Conservation (phyloP, 1,284 basidiomycete species). For the Acaromyces ingoldii region DNA sequence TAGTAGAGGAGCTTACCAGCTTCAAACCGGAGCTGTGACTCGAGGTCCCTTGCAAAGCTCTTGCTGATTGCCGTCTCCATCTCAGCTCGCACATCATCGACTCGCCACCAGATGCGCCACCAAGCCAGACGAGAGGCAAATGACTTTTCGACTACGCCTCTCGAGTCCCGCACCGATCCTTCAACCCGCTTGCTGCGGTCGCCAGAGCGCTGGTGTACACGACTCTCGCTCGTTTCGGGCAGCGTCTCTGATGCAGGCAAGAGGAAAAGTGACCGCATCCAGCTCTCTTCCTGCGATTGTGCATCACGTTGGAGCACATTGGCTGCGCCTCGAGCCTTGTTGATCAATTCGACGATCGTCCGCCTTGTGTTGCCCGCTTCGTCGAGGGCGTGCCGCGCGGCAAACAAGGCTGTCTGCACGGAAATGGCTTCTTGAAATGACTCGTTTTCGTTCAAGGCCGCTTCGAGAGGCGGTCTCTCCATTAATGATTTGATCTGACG, state of each 20-base stretch:
- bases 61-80: slow-evolving; percentile 26
- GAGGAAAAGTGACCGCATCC: background rate
- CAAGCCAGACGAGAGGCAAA: slow-evolving; percentile 32
- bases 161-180: slow-evolving; percentile 10
- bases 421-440: background rate
- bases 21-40: slow-evolving; percentile 14
- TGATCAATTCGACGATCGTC: background rate
- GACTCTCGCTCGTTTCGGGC: background rate
- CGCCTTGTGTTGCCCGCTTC: background rate
- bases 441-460: background rate
- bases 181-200: slow-evolving; percentile 3
- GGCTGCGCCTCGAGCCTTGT: slow-evolving; percentile 1
- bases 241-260: background rate
- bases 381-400: background rate
- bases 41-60: slow-evolving; percentile 31
- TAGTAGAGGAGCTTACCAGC: slow-evolving; percentile 6
- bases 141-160: slow-evolving; percentile 19
- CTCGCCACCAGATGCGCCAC: slow-evolving; percentile 43
- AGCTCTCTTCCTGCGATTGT: background rate
- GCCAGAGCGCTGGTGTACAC: slow-evolving; percentile 10
- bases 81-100: slow-evolving; percentile 39
- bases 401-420: background rate
- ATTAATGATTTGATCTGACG: background rate
- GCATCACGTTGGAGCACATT: background rate
- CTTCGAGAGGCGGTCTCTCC: background rate